Evolutionary conservation across 1,284 basidiomycete species (phyloP), one percentile per base, ranked within the genome.

Genomic region (Austroboletus rostrupii): DNA sequence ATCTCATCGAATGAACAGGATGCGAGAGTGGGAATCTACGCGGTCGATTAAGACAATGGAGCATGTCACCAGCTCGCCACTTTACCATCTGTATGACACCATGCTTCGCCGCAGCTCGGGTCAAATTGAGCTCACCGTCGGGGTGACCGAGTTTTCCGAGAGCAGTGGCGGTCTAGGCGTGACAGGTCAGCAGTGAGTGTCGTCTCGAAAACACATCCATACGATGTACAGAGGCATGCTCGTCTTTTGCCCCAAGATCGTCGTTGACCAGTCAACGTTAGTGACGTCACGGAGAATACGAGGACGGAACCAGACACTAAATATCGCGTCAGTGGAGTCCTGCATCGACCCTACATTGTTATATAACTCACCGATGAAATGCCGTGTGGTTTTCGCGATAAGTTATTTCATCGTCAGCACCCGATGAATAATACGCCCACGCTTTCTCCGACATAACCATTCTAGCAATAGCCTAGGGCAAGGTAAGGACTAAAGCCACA

Each of bases 121-220:
- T 97, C 40, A 97, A 67, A 61, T 85, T 87, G 12, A 95, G 74
- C 70, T 97, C 94, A 17, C 94, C 94, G 50, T 95, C 90, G 1
- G 92, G 91, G 62, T 97, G 94, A 6, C 92, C 95, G 2, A 98
- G 84, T 72, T 96, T 97, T 29, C 94, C 94, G 1, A 88, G 72
- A 2, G 89, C 89, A 12, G 89, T 90, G 21, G 86, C 87, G 36
- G 81, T 81, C 84, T 87, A 36, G 2, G 14, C 11, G 19, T 43
- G 19, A 43, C 5, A 43, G 19, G 37, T 67, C 11, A 65, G 32
- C 31, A 43, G 19, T 10, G 33, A 28, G 9, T 11, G 11, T 33
- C 16, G 21, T 35, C 14, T 8, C 6, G 9, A 10, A 37, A 45
- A n/a, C n/a, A 28, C 11, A 57, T 33, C 23, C 70, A 46, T 56